Conservation (phyloP, 139 green algal genomes). For the Diplosphaera chodatii region DNA sequence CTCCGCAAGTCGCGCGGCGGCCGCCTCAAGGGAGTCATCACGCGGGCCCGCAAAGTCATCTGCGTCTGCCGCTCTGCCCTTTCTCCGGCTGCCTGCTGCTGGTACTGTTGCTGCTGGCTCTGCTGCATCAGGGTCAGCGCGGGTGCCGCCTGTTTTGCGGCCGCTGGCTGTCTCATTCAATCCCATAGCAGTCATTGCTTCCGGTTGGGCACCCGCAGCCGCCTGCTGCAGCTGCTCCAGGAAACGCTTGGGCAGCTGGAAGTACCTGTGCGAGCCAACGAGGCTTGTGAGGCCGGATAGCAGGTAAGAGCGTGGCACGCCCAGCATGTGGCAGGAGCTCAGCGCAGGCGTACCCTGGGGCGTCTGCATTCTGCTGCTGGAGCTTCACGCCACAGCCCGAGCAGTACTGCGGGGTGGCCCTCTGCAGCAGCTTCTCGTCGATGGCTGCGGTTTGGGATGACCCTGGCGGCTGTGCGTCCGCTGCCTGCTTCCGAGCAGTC, state of each 20-base stretch:
- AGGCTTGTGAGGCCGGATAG: too few relatives aligned
- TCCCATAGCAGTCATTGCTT: too few relatives aligned
- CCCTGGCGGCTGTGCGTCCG: not conserved
- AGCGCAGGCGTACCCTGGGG: too few relatives aligned
- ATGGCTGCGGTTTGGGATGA: not conserved
- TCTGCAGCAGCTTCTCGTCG: not conserved
- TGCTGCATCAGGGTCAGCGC: too few relatives aligned
- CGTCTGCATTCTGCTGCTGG: conserved; percentile 51
- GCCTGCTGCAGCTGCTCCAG: conserved; percentile 28
- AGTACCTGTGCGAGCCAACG: conserved; percentile 62
- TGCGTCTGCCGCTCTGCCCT: too few relatives aligned
- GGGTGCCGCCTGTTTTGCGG: too few relatives aligned
- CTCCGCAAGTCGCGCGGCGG: not conserved
- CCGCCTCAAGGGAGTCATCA: not conserved
- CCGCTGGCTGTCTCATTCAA: too few relatives aligned
- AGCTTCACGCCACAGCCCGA: conserved; percentile 72
- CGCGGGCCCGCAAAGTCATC: too few relatives aligned
- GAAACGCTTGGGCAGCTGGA: conserved; percentile 48
- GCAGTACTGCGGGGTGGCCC: conserved; percentile 52
- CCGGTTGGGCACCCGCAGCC: not conserved
- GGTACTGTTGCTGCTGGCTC: not conserved
- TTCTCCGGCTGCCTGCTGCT: not conserved
- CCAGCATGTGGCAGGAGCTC: too few relatives aligned
- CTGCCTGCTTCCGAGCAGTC: not conserved
- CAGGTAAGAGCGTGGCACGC: too few relatives aligned